Evolutionary conservation across 2,329 filamentous ascomycete species (phyloP).

Genomic region (Elsinoe ampelina): DNA sequence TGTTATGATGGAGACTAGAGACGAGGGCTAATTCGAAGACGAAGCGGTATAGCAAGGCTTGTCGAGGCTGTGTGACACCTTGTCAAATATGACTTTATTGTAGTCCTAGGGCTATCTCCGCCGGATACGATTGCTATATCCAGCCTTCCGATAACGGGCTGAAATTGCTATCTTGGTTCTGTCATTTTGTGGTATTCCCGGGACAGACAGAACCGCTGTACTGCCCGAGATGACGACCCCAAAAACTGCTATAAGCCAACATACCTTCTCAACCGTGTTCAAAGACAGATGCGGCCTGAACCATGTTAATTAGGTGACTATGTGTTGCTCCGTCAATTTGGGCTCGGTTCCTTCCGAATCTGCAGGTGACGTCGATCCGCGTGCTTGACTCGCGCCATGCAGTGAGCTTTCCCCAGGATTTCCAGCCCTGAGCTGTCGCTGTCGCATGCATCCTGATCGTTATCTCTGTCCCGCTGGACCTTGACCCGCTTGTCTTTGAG

Average conservation of each 20-base stretch:
- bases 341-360: background rate
- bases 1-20: background rate
- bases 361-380: conserved; percentile 10
- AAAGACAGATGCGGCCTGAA: background rate
- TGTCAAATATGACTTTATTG: background rate
- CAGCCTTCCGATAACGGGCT: conserved; percentile 2
- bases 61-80: background rate
- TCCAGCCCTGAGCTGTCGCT: background rate
- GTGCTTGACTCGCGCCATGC: conserved; percentile 1
- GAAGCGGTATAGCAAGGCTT: background rate
- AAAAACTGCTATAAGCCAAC: too few species aligned
- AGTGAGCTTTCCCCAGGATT: conserved; percentile 7
- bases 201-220: background rate
- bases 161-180: background rate
- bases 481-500: background rate
- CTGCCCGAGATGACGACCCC: background rate
- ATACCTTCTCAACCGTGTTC: background rate
- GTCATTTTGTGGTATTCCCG: background rate
- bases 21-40: too few species aligned
- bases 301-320: background rate
- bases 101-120: background rate
- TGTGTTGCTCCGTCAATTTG: background rate
- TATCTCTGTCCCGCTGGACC: background rate
- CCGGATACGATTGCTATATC: background rate
- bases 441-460: conserved; percentile 8